phyloP scores from a whole-genome alignment of 2,329 filamentous ascomycete genomes.

The Magnaporthiopsis rhizophila region DNA sequence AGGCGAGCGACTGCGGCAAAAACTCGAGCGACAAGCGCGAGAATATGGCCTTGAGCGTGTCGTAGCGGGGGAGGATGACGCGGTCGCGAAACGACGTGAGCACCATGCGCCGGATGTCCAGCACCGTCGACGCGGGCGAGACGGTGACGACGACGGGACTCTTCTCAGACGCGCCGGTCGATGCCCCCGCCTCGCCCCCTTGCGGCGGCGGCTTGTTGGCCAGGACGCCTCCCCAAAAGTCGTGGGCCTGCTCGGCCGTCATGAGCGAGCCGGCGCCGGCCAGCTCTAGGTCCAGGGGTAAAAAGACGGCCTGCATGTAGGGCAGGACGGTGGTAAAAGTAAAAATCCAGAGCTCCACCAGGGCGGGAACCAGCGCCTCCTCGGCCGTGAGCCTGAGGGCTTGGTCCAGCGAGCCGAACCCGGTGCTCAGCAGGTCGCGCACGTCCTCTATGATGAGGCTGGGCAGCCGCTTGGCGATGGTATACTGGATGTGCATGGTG shows the following conservation, averaged over 20 bases:
- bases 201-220: constrained; percentile 14
- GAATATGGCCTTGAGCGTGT: constrained; percentile 82
- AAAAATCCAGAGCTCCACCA: constrained; percentile 91
- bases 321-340: constrained; percentile 87
- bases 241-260: constrained; percentile 67
- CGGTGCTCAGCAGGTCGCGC: constrained; percentile 66
- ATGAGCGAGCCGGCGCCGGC: constrained; percentile 75
- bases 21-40: constrained; percentile 83
- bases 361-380: constrained; percentile 77
- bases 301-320: constrained; percentile 90
- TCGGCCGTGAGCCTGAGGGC: constrained; percentile 72
- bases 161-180: constrained; percentile 18
- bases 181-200: too few species aligned
- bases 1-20: constrained; percentile 44
- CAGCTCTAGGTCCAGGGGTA: constrained; percentile 90
- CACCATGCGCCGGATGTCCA: constrained; percentile 85
- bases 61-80: constrained; percentile 82
- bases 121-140: constrained; percentile 43
- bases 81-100: constrained; percentile 82
- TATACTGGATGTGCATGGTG: constrained; percentile 69
- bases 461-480: constrained; percentile 64
- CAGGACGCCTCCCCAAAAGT: constrained; percentile 79
- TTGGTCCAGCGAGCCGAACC: constrained; percentile 80
- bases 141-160: constrained; percentile 25
- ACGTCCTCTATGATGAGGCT: constrained; percentile 68